These are phyloP conservation scores for Penicillium sp. DNA, from an alignment of 2,329 filamentous ascomycete species.

Conservation along the genomic window DNA sequence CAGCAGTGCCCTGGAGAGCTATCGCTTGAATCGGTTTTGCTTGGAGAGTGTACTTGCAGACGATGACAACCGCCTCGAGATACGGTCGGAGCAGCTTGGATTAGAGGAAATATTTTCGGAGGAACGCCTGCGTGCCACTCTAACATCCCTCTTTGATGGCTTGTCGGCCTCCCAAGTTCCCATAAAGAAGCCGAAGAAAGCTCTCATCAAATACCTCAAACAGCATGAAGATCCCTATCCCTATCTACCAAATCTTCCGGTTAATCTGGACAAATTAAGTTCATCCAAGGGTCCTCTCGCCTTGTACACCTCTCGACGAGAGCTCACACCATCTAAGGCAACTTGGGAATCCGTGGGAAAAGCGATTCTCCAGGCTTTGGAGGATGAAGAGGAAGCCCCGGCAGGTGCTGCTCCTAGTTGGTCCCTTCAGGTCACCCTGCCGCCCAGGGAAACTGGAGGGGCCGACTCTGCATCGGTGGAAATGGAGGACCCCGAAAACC, in stretches of 20 bases:
- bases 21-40: slow-evolving; percentile 61
- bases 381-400: slow-evolving; percentile 40
- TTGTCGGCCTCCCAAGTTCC: slow-evolving; percentile 56
- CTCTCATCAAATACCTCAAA: slow-evolving; percentile 54
- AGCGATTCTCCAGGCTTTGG: slow-evolving; percentile 46
- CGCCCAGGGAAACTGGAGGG: slow-evolving; percentile 29
- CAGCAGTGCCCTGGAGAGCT: slow-evolving; percentile 57
- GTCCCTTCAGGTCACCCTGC: slow-evolving; percentile 45
- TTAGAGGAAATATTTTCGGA: slow-evolving; percentile 57
- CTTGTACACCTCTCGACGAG: slow-evolving; percentile 39
- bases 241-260: slow-evolving; percentile 41
- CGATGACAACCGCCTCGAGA: slow-evolving; percentile 58
- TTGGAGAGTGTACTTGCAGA: slow-evolving; percentile 64
- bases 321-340: slow-evolving; percentile 32
- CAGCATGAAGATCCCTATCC: slow-evolving; percentile 56
- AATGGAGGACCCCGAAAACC: slow-evolving; percentile 14
- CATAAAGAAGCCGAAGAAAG: slow-evolving; percentile 51
- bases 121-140: slow-evolving; percentile 51
- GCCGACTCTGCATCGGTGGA: slow-evolving; percentile 16
- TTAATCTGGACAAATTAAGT: slow-evolving; percentile 29
- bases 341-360: slow-evolving; percentile 53
- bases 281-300: slow-evolving; percentile 37
- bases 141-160: slow-evolving; percentile 55
- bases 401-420: slow-evolving; percentile 35
- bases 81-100: slow-evolving; percentile 57